Percentiles rank a stretch among this genome's conserved stretches.
These are phyloP conservation scores for Myriosclerotinia curreyana DNA, from an alignment of 2,329 filamentous ascomycete genomes.

Conservation along the genomic window DNA sequence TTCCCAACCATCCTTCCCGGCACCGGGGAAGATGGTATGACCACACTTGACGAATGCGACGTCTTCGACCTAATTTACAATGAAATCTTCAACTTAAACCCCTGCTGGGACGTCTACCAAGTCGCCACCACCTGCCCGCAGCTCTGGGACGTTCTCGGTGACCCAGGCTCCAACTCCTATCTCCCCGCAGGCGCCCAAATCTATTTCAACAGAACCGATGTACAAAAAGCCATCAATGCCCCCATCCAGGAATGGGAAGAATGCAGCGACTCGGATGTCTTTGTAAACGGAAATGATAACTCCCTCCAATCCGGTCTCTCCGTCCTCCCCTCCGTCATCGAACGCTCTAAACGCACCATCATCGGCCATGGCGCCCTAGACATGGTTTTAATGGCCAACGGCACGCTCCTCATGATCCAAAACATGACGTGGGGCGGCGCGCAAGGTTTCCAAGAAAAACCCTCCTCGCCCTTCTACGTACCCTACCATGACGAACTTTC, in stretches of 20 bases:
- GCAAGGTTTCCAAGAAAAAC: slow-evolving; percentile 55
- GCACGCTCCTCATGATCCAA: slow-evolving; percentile 57
- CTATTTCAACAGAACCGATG: slow-evolving; percentile 61
- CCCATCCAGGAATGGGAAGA: slow-evolving; percentile 59
- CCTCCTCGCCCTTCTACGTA: slow-evolving; percentile 37
- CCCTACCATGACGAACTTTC: slow-evolving; percentile 62
- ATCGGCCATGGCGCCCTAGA: slow-evolving; percentile 64
- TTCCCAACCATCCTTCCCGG: slow-evolving; percentile 52
- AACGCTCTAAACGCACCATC: slow-evolving; percentile 68
- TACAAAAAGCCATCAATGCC: slow-evolving; percentile 61
- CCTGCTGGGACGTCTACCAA: slow-evolving; percentile 77
- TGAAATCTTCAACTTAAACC: slow-evolving; percentile 59
- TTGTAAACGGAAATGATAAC: slow-evolving; percentile 48
- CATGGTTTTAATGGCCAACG: slow-evolving; percentile 59
- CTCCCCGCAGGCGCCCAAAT: slow-evolving; percentile 58
- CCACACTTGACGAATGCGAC: slow-evolving; percentile 49
- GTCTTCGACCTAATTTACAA: slow-evolving; percentile 55
- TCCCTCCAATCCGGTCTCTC: slow-evolving; percentile 54
- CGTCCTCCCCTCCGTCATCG: slow-evolving; percentile 68
- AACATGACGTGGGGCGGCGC: slow-evolving; percentile 66
- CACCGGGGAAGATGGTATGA: slow-evolving; percentile 40
- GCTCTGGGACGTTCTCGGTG: slow-evolving; percentile 65
- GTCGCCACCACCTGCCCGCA: slow-evolving; percentile 69
- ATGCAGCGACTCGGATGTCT: slow-evolving; percentile 50
- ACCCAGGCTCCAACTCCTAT: slow-evolving; percentile 61